phyloP scores from a whole-genome alignment of 2,329 filamentous ascomycete species.

The Didymella sp. region DNA sequence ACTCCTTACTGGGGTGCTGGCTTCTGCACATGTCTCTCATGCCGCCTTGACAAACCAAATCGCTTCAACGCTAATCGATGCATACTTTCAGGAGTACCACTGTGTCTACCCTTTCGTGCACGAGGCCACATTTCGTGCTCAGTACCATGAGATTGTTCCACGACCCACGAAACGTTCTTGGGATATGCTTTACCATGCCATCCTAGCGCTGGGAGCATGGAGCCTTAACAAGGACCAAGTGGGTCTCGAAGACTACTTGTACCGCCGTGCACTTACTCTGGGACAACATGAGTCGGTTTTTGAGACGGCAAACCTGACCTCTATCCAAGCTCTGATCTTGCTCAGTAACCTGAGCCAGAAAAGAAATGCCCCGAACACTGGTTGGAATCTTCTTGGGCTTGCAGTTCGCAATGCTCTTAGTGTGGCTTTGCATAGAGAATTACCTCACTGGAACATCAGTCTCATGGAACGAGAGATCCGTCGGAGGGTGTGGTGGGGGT shows the following conservation, averaged over 20 bases:
- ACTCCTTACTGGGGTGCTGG: slow-evolving; percentile 24
- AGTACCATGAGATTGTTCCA: slow-evolving; percentile 35
- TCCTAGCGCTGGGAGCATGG: slow-evolving; percentile 36
- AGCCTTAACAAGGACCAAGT: slow-evolving; percentile 32
- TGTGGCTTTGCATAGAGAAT: slow-evolving; percentile 35
- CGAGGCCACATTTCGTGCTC: slow-evolving; percentile 37
- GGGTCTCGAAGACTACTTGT: slow-evolving; percentile 34
- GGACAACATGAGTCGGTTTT: slow-evolving; percentile 38
- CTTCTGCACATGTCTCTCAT: slow-evolving; percentile 34
- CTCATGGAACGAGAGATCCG: slow-evolving; percentile 35
- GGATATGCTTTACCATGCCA: slow-evolving; percentile 36
- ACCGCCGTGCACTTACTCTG: slow-evolving; percentile 33
- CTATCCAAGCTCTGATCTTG: slow-evolving; percentile 34
- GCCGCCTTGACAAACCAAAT: slow-evolving; percentile 31
- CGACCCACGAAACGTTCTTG: slow-evolving; percentile 32
- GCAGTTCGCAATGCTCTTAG: slow-evolving; percentile 35
- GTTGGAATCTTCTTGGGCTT: slow-evolving; percentile 36
- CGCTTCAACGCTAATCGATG: slow-evolving; percentile 31
- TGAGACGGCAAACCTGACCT: slow-evolving; percentile 33
- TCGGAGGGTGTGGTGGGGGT: slow-evolving; percentile 35
- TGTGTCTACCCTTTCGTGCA: slow-evolving; percentile 37
- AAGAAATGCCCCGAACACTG: slow-evolving; percentile 34
- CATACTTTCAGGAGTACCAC: slow-evolving; percentile 37
- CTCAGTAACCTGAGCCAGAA: slow-evolving; percentile 37
- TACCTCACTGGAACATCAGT: slow-evolving; percentile 38